A percentile compares a stretch with the other conserved stretches of the same genome.
Evolutionary conservation across 2,329 filamentous ascomycete genomes (phyloP).

Genomic region (Colletotrichum kahawae): DNA sequence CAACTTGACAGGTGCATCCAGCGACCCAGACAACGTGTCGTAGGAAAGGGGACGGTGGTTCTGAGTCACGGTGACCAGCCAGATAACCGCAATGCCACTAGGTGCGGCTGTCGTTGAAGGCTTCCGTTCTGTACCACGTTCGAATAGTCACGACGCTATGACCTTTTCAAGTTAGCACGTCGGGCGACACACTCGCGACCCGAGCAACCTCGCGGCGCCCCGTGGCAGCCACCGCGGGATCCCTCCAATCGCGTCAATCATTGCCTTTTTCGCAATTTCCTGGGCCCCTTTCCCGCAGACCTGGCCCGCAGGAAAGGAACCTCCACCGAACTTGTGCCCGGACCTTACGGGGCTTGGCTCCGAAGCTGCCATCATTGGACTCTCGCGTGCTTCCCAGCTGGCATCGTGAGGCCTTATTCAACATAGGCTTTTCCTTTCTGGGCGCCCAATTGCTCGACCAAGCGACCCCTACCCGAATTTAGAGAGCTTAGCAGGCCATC

Average conservation of each 20-base stretch:
- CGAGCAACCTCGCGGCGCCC: not conserved
- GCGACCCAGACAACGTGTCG: not conserved
- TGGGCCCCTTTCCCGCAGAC: not conserved
- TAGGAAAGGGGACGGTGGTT: not conserved
- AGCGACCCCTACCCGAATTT: not conserved
- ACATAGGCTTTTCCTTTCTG: not conserved
- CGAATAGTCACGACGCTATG: not conserved
- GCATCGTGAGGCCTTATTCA: not conserved
- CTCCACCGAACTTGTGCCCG: not conserved
- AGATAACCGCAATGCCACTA: not conserved
- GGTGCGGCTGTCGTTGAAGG: not conserved
- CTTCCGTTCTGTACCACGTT: not conserved
- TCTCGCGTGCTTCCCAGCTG: not conserved
- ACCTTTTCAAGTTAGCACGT: conserved; percentile 2
- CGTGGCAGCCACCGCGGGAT: conserved; percentile 3
- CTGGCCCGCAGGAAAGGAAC: not conserved
- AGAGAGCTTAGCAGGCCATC: not conserved
- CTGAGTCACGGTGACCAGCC: not conserved
- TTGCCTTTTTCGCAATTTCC: conserved; percentile 19
- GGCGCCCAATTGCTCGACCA: not conserved
- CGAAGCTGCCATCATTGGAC: not conserved
- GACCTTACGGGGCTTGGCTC: conserved; percentile 5
- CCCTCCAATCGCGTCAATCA: conserved; percentile 19
- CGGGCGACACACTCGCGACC: not conserved
- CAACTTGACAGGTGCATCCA: not conserved